Evolutionary conservation across 1,284 basidiomycete genomes (phyloP), one percentile per base, ranked within the genome.

Genomic region (Boletus subluridellus): DNA sequence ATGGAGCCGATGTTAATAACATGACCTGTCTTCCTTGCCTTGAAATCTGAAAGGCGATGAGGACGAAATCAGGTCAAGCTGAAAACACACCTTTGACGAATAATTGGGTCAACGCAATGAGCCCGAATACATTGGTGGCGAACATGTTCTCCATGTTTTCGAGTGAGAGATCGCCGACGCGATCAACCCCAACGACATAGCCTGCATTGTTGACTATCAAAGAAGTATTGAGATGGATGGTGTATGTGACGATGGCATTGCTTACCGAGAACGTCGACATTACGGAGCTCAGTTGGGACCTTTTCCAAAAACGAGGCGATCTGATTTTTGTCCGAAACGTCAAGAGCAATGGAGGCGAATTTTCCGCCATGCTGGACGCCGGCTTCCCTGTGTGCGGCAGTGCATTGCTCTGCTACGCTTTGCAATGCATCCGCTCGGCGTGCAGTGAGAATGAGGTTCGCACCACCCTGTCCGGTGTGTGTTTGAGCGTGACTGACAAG

Each of bases 1-100:
- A 99, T 86, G 14, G 93, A 95, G 6, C 97, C 95, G 59, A 99
- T 80, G 76, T 97, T 96, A 77, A 99, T 97, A 65, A 99, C 80
- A 76, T 98, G 95, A 0, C 97, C 97, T 0, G 86, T 76, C 65
- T 91, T 85, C 68, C 86, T 89, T 61, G 82, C 82, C 77, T 95
- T 98, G 84, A 99, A 98, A 63, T 94, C 94, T 89, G 67, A 48
- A 52, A 39, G 49, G 44, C 30, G 26, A 47, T 57, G 38, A 58
- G 39, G 42, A 44, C 26, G 6, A 39, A 37, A 37, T 30, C 26
- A 35, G 4, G 50, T 51, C 7, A 28, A 51, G 26, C 30, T 49
- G 46, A 24, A 37, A 41, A 67, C 74, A 62, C 49, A 87, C 92
- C 83, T 74, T 82, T 85, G 69, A 95, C 77, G 49, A 94, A 76